phyloP scores from a whole-genome alignment of 2,329 filamentous ascomycete species.

The Pseudogymnoascus sp. region DNA sequence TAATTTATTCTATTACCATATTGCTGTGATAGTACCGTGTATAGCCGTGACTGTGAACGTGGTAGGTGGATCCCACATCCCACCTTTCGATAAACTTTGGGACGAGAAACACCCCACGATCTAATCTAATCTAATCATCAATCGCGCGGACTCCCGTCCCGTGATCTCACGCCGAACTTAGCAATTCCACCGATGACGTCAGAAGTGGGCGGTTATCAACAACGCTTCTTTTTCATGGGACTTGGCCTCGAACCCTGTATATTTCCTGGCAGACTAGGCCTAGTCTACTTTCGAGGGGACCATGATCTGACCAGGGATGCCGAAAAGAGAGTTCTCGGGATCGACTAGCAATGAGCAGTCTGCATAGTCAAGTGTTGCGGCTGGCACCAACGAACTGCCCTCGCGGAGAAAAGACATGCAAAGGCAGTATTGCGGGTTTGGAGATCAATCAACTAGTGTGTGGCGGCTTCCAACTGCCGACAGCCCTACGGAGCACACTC shows the following conservation, averaged over 20 bases:
- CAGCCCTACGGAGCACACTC: neutral
- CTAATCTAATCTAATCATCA: conserved; percentile 4
- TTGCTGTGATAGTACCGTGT: neutral
- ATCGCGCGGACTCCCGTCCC: too few species aligned
- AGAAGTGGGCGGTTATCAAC: neutral
- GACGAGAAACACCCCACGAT: neutral
- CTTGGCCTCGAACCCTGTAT: neutral
- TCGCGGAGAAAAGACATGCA: neutral
- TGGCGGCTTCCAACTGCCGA: neutral
- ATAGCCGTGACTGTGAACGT: neutral
- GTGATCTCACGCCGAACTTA: neutral
- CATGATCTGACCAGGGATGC: neutral
- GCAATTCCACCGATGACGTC: neutral
- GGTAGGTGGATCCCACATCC: neutral
- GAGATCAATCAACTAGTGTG: neutral
- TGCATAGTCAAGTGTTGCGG: neutral
- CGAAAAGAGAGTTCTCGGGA: neutral
- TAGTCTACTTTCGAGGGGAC: neutral
- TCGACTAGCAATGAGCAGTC: neutral
- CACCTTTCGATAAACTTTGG: conserved; percentile 4
- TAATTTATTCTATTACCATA: neutral
- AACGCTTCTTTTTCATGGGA: neutral
- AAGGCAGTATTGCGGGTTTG: neutral
- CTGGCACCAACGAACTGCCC: neutral
- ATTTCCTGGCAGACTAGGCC: neutral